A percentile compares a stretch with the other conserved stretches of the same genome.
Conservation (phyloP, 176 grass and related monocot species). For the Cymbopogon citratus region DNA sequence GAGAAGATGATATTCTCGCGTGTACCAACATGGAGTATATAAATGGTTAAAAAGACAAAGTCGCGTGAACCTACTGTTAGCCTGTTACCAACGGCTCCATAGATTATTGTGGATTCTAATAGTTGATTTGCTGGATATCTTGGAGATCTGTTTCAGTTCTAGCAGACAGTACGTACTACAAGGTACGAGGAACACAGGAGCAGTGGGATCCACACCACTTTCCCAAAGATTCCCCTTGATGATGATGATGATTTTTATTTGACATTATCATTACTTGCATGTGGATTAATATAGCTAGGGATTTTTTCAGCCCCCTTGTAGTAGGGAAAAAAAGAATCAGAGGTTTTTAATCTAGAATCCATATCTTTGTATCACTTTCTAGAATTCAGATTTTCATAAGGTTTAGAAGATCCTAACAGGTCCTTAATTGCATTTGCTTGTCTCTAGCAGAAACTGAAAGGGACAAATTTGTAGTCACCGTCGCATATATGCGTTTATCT, state of each 20-base stretch:
- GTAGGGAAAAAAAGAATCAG: too few species aligned
- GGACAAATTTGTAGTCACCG: too few species aligned
- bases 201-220: slow-evolving; percentile 36
- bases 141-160: background rate
- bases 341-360: too few species aligned
- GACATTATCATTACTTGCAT: background rate
- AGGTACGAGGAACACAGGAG: background rate
- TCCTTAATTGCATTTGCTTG: too few species aligned
- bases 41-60: background rate
- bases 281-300: too few species aligned
- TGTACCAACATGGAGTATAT: background rate
- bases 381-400: too few species aligned
- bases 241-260: background rate
- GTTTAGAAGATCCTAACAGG: too few species aligned
- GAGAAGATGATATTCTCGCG: too few species aligned
- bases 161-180: background rate
- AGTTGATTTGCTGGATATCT: slow-evolving; percentile 19
- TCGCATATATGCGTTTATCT: too few species aligned
- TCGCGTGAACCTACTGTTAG: background rate
- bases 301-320: too few species aligned
- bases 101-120: background rate
- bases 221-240: slow-evolving; percentile 52
- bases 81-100: slow-evolving; percentile 3
- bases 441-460: too few species aligned
- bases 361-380: too few species aligned